Conservation (phyloP, 2,329 filamentous ascomycete species). For the Penicillium occitanis region DNA sequence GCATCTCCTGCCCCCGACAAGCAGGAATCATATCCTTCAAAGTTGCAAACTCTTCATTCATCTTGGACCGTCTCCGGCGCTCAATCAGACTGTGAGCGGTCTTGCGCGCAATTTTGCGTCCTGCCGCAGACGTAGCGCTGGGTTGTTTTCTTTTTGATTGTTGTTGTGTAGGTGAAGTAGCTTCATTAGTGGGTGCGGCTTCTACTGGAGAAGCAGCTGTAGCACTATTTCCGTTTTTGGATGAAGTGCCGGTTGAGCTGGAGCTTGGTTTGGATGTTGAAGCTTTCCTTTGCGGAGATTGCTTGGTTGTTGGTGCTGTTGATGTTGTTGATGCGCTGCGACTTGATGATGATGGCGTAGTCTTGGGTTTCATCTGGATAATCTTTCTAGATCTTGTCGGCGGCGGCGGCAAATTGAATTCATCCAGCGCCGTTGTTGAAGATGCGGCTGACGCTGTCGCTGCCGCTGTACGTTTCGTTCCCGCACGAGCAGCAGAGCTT, state of each 20-base stretch:
- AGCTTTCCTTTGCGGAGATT: constrained; percentile 11
- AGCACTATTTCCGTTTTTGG: background rate
- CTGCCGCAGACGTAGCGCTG: constrained; percentile 74
- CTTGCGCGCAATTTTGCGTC: constrained; percentile 92
- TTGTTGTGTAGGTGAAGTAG: constrained; percentile 5
- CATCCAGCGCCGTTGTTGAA: constrained; percentile 33
- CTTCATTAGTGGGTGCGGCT: background rate
- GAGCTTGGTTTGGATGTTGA: constrained; percentile 5
- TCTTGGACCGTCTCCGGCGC: constrained; percentile 83
- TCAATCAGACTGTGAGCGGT: constrained; percentile 96
- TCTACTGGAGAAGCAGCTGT: background rate
- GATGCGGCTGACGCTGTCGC: background rate
- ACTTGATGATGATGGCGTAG: constrained; percentile 43
- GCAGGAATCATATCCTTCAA: constrained; percentile 95
- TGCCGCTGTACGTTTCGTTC: constrained; percentile 34
- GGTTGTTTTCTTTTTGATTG: constrained; percentile 72
- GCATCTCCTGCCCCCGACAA: constrained; percentile 92
- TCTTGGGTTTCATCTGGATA: constrained; percentile 88
- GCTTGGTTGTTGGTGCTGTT: constrained; percentile 12
- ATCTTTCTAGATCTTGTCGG: constrained; percentile 92
- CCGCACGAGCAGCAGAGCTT: constrained; percentile 33
- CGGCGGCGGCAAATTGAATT: constrained; percentile 82
- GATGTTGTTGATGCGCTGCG: constrained; percentile 24
- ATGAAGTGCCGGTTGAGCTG: background rate
- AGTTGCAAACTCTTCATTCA: constrained; percentile 97